A percentile compares a stretch with the other conserved stretches of the same genome.
Conservation (phyloP, 805 yeast genomes). For the Naumovozyma dairenensis region DNA sequence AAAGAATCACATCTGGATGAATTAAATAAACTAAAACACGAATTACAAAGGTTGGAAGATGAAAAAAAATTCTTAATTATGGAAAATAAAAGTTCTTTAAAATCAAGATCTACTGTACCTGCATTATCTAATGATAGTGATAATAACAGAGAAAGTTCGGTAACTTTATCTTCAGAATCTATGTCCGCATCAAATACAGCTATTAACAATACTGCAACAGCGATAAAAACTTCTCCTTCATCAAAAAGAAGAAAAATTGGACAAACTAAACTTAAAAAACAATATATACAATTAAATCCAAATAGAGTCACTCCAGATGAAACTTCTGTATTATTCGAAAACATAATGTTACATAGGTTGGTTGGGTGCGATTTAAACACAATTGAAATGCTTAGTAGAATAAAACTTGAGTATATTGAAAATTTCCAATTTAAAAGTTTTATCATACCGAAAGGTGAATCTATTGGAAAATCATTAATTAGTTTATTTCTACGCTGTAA, state of each 20-base stretch:
- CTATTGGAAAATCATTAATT: conserved; percentile 21
- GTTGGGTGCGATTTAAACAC: conserved; percentile 20
- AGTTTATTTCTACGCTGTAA: conserved; percentile 12
- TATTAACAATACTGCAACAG: conserved; percentile 3
- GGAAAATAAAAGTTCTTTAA: conserved; percentile 32
- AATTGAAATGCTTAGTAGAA: conserved; percentile 19
- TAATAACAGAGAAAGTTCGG: conserved; percentile 1
- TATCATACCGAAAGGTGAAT: conserved; percentile 10
- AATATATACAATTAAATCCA: conserved; percentile 10
- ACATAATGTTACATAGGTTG: conserved; percentile 16
- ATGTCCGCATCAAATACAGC: conserved; percentile 4
- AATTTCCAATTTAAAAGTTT: conserved; percentile 11
- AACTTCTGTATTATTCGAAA: conserved; percentile 17
- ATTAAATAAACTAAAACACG: conserved; percentile 32
- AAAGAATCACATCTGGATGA: conserved; percentile 23
- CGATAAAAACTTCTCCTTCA: background rate
- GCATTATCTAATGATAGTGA: too few species aligned
- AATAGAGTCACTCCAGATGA: conserved; percentile 19
- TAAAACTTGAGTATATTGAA: conserved; percentile 13
- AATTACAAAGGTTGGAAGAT: conserved; percentile 38
- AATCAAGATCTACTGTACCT: conserved; percentile 1
- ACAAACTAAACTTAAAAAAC: conserved; percentile 1
- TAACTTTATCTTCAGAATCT: background rate
- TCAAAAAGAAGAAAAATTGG: conserved; percentile 6
- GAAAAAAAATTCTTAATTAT: conserved; percentile 46